Conservation (phyloP, 2,329 filamentous ascomycete species). For the Paraphaeosphaeria minitans region DNA sequence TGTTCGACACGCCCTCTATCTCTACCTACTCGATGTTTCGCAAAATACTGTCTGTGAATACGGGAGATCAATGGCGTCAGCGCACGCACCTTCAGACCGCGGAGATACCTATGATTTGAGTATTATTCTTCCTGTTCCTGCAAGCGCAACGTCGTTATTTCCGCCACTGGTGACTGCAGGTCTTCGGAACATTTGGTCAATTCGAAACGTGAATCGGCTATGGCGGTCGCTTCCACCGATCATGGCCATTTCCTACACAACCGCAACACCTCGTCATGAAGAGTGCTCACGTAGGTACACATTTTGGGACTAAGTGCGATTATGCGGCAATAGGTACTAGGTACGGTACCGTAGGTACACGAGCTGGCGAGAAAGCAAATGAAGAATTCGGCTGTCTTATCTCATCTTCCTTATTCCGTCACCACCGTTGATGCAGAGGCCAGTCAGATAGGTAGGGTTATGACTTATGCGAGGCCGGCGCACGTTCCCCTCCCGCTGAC, state of each 20-base stretch:
- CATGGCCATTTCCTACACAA: neutral
- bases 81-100: too few species aligned
- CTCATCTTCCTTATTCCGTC: constrained; percentile 3
- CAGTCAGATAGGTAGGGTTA: neutral
- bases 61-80: neutral
- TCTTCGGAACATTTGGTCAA: too few species aligned
- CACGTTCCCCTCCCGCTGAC: constrained; percentile 6
- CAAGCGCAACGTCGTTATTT: too few species aligned
- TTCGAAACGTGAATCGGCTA: neutral
- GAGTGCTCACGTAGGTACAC: neutral
- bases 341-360: too few species aligned
- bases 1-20: neutral
- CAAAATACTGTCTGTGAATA: neutral
- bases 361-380: neutral
- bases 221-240: neutral
- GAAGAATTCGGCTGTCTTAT: constrained; percentile 10
- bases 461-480: constrained; percentile 7
- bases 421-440: constrained; percentile 6
- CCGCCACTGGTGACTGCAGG: neutral
- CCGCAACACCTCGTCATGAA: neutral
- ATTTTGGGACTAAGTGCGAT: neutral
- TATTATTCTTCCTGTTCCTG: too few species aligned
- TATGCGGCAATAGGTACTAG: neutral
- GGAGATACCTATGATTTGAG: too few species aligned
- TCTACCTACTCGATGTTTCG: neutral